Evolutionary conservation across 441 rosid species (phyloP).

Genomic region (Sinapis alba): DNA sequence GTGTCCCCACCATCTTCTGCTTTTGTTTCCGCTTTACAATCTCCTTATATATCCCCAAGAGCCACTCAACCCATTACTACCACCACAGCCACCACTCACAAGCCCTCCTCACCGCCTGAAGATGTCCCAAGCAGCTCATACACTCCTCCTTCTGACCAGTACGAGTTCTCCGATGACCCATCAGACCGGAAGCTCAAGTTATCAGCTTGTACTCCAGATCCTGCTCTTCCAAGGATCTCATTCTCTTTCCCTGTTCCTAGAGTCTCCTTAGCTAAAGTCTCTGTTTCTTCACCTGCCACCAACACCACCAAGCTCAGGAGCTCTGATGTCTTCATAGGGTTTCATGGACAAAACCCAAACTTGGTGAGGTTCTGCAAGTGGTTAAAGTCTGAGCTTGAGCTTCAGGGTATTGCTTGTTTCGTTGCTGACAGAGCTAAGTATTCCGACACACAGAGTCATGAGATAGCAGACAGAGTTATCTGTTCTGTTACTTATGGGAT

Average conservation of each 20-base stretch:
- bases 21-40: constrained; percentile 91
- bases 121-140: constrained; percentile 88
- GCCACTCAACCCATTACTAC: constrained; percentile 37
- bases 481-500: constrained; percentile 82
- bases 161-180: constrained; percentile 77
- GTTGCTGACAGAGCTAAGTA: constrained; percentile 86
- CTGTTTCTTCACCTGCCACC: constrained; percentile 64
- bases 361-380: constrained; percentile 83
- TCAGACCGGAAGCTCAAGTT: constrained; percentile 63
- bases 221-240: constrained; percentile 71
- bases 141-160: constrained; percentile 85
- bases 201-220: constrained; percentile 65
- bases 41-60: constrained; percentile 93
- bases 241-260: constrained; percentile 92
- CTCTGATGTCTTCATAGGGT: constrained; percentile 88
- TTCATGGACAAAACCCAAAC: constrained; percentile 84
- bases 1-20: constrained; percentile 96
- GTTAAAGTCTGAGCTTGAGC: constrained; percentile 93
- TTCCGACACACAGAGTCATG: constrained; percentile 79
- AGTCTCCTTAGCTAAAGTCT: constrained; percentile 74
- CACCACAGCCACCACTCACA: constrained; percentile 41
- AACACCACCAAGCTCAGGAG: constrained; percentile 82
- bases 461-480: constrained; percentile 83
- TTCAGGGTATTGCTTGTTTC: constrained; percentile 92
- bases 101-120: constrained; percentile 67